A percentile compares a stretch with the other conserved stretches of the same genome.
phyloP scores from a whole-genome alignment of 2,329 filamentous ascomycete genomes.

The Truncatella angustata region DNA sequence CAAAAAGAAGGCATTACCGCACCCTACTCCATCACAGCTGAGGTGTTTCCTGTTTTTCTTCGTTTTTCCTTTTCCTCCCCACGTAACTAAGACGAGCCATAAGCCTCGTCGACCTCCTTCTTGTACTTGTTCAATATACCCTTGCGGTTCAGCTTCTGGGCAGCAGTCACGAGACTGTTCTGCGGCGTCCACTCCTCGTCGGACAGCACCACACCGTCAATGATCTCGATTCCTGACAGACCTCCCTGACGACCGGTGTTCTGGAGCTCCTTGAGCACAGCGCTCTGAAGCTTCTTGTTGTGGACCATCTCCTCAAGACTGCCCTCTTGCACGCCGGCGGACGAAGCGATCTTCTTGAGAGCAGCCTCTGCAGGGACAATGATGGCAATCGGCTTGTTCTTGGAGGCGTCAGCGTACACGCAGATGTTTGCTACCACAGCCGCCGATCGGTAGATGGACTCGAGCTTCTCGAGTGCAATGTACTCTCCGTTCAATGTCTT shows the following conservation, averaged over 20 bases:
- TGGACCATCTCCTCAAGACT: constrained; percentile 66
- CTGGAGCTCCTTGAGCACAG: constrained; percentile 66
- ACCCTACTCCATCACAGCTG: not conserved
- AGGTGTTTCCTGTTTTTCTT: too few species aligned
- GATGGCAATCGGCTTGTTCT: constrained; percentile 54
- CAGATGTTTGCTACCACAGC: constrained; percentile 54
- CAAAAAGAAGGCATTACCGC: not conserved
- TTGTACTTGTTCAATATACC: constrained; percentile 62
- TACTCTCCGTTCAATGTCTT: constrained; percentile 83
- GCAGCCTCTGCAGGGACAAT: constrained; percentile 56
- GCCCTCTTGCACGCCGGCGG: constrained; percentile 51
- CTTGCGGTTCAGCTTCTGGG: constrained; percentile 71
- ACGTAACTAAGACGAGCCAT: constrained; percentile 34
- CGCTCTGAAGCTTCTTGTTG: constrained; percentile 60
- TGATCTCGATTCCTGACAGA: constrained; percentile 65
- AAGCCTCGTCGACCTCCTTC: constrained; percentile 60
- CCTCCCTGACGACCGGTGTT: constrained; percentile 59
- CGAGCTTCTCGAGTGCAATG: constrained; percentile 74
- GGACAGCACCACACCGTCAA: constrained; percentile 68
- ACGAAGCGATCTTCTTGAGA: constrained; percentile 49
- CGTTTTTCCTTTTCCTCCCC: not conserved
- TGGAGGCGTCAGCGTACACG: constrained; percentile 50
- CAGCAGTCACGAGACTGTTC: constrained; percentile 66
- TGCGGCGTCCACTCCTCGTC: constrained; percentile 76
- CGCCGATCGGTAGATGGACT: constrained; percentile 51